Percentiles rank a stretch among this genome's conserved stretches.
These are phyloP conservation scores for Botryotinia globosa DNA, from an alignment of 2,329 filamentous ascomycete species.

Conservation along the genomic window DNA sequence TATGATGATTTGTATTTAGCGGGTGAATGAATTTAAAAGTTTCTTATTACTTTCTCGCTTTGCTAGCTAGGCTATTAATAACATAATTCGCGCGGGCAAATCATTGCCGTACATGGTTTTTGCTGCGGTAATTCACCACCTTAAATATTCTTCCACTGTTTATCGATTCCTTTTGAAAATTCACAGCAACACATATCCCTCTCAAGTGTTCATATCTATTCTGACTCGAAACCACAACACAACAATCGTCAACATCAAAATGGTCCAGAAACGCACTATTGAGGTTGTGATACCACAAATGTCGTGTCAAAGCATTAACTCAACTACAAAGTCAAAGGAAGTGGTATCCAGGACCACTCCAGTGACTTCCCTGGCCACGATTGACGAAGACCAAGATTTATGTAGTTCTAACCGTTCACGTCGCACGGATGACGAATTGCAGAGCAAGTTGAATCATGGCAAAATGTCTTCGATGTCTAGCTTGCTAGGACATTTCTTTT, in stretches of 20 bases:
- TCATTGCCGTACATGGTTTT: background rate
- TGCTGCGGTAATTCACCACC: background rate
- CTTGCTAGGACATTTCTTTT: background rate
- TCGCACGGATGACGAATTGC: background rate
- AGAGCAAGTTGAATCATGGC: background rate
- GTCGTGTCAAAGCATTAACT: background rate
- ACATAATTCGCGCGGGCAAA: background rate
- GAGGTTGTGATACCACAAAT: background rate
- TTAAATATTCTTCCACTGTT: background rate
- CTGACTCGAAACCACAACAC: background rate
- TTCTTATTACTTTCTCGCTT: background rate
- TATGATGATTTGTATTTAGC: conserved; percentile 15
- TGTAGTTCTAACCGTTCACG: background rate
- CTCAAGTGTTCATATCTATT: background rate
- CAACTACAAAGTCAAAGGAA: background rate
- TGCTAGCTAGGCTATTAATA: too few relatives aligned
- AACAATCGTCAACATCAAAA: background rate
- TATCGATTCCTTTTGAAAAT: background rate
- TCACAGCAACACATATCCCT: background rate
- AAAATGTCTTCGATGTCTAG: background rate
- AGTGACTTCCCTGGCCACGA: background rate
- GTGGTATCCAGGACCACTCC: background rate
- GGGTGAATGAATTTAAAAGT: conserved; percentile 1
- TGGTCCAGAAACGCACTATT: background rate
- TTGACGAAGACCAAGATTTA: background rate